Base-by-base conservation (phyloP, 768 basidiomycete species). In the Russula emetica region DNA sequence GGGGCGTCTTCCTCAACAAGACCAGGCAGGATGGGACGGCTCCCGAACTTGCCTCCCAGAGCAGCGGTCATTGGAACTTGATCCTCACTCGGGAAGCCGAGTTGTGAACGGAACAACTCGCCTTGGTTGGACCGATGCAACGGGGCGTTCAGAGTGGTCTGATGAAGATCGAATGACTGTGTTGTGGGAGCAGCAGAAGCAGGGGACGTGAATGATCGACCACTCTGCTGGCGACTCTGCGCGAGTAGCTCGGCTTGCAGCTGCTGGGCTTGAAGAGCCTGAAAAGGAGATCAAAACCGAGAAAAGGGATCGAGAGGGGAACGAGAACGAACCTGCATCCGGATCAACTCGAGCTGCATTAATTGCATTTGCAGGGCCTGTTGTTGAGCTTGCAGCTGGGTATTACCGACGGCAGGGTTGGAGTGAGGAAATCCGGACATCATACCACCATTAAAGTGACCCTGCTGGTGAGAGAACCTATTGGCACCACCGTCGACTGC, bases 301-400 rank as follows among this genome's bases (percentile, higher is more conserved):
- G 66, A 49, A 47, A 64, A 36, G 49, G n/a, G 42, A 59, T 28
- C 18, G 44, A 58, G 40, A 58, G 60, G 18, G 20, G 14, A 56
- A 55, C 28, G 66, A 40, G 63, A 45, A 75, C 81, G 55, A 64
- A 87, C 90, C 87, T 92, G 91, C 66, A 93, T 82, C 72, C 83
- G 84, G 72, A 91, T 74, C 69, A 93, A 82, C 76, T 93, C 91
- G 61, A 93, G 78, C 72, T 93, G 92, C 77, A 92, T 82, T 80
- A 92, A 79, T 76, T 93, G 90, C 81, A 92, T 80, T 76, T 92
- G 90, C 60, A 90, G 77, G 59, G 85, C 82, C 70, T 85, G 85
- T 49, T 80, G 76, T 71, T 86, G 85, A 50, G 78, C 76, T 71
- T 79, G 76, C 66, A 77, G 65, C 58, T 76, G 78, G 44, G 74